These are phyloP conservation scores for Cercospora citrullina DNA, from an alignment of 2,329 filamentous ascomycete species.

Conservation along the genomic window DNA sequence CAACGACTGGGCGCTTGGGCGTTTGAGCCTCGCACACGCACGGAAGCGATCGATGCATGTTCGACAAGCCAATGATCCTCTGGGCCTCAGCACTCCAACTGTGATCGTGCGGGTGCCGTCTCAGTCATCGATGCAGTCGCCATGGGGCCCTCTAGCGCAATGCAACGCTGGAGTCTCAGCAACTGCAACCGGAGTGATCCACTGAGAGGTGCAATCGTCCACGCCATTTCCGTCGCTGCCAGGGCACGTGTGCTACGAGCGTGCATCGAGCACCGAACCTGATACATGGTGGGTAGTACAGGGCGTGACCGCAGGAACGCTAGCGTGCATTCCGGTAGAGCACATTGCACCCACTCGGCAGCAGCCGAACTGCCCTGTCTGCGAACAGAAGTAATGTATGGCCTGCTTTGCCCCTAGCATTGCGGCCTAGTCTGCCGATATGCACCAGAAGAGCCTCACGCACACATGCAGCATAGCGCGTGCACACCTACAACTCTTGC, in stretches of 20 bases:
- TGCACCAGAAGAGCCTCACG: conserved; percentile 6
- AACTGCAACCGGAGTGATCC: conserved; percentile 14
- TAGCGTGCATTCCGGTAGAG: conserved; percentile 31
- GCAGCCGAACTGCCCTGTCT: conserved; percentile 26
- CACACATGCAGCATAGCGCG: not conserved
- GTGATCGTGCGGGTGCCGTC: conserved; percentile 9
- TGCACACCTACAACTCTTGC: conserved; percentile 1
- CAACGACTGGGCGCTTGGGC: conserved; percentile 29
- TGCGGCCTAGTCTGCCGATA: conserved; percentile 7
- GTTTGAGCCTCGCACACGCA: conserved; percentile 30
- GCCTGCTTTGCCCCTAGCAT: not conserved
- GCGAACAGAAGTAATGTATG: conserved; percentile 6
- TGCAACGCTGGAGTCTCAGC: not conserved
- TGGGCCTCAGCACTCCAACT: not conserved
- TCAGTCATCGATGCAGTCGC: conserved; percentile 1
- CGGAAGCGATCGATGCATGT: not conserved
- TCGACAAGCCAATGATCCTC: not conserved
- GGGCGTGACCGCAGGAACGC: conserved; percentile 24
- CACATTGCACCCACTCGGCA: conserved; percentile 24
- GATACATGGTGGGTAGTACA: conserved; percentile 34
- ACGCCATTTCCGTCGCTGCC: conserved; percentile 14
- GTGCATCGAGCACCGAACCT: conserved; percentile 14
- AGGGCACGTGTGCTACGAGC: not conserved
- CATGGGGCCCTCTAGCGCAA: conserved; percentile 2
- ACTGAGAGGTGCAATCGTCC: conserved; percentile 3